Conservation (phyloP, 257 asterid genomes). For the Orobanche coerulescens region DNA sequence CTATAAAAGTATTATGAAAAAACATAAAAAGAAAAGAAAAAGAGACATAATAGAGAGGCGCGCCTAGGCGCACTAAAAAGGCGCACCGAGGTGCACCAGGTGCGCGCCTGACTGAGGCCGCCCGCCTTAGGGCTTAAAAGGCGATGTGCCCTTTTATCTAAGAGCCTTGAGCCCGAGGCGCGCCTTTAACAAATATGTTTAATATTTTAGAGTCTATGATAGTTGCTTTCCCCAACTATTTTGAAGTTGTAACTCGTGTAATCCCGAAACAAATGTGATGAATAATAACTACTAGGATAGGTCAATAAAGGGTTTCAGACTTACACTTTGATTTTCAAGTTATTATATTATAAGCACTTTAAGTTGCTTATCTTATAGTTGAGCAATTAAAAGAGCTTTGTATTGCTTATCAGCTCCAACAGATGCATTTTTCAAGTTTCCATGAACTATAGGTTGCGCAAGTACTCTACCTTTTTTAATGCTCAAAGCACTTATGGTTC, state of each 20-base stretch:
- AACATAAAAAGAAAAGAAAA: no score
- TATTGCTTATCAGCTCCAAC: conserved; percentile 1
- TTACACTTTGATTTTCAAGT: neutral
- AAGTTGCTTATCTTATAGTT: conserved; percentile 8
- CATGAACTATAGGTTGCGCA: neutral
- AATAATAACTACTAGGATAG: neutral
- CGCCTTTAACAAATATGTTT: no score
- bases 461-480: neutral
- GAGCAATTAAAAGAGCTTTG: neutral
- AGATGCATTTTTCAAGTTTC: conserved; percentile 10
- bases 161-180: no score
- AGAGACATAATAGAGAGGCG: no score
- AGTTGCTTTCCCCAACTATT: neutral
- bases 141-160: no score
- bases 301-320: neutral
- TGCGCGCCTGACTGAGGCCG: no score
- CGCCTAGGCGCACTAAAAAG: no score
- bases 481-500: neutral
- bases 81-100: no score
- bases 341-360: conserved; percentile 5
- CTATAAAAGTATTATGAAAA: no score
- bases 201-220: neutral
- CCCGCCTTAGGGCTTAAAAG: no score
- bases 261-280: conserved; percentile 2
- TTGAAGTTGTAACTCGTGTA: neutral